These are phyloP conservation scores for Phellinidium pouzarii DNA, from an alignment of 1,284 basidiomycete species.

Conservation along the genomic window DNA sequence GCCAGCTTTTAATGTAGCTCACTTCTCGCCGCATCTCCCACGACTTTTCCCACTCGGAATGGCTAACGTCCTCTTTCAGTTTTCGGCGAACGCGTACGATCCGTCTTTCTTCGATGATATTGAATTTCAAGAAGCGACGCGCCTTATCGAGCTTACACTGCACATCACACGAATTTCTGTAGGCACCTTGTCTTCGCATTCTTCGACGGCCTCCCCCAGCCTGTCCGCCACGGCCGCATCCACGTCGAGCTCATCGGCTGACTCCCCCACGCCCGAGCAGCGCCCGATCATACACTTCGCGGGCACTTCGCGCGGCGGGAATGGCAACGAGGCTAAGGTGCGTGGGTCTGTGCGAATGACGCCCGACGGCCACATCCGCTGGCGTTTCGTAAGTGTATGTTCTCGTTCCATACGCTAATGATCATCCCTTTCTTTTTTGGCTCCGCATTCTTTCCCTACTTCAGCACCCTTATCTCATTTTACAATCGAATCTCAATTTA, in stretches of 20 bases:
- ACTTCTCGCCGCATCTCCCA: conserved; percentile 19
- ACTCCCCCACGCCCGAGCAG: conserved; percentile 17
- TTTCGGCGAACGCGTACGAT: conserved; percentile 35
- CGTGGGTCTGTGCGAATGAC: conserved; percentile 53
- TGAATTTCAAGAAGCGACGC: conserved; percentile 54
- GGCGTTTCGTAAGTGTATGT: conserved; percentile 51
- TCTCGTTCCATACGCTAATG: background rate
- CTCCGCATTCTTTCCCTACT: background rate
- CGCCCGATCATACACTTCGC: conserved; percentile 49
- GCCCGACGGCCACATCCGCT: conserved; percentile 46
- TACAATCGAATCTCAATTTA: background rate
- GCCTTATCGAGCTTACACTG: conserved; percentile 53
- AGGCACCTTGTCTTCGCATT: conserved; percentile 18
- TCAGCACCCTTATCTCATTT: background rate
- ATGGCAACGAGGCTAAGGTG: conserved; percentile 40
- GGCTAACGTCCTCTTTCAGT: conserved; percentile 27
- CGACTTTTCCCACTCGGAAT: conserved; percentile 3
- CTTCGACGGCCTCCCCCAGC: conserved; percentile 10
- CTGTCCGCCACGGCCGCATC: background rate
- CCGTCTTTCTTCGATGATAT: conserved; percentile 48
- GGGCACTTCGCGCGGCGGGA: conserved; percentile 40
- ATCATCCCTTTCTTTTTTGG: background rate
- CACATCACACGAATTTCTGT: conserved; percentile 28
- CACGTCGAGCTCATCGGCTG: conserved; percentile 13
- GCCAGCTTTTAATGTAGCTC: conserved; percentile 55